Evolutionary conservation across 768 basidiomycete genomes (phyloP).

Genomic region (Baorangia bicolor): DNA sequence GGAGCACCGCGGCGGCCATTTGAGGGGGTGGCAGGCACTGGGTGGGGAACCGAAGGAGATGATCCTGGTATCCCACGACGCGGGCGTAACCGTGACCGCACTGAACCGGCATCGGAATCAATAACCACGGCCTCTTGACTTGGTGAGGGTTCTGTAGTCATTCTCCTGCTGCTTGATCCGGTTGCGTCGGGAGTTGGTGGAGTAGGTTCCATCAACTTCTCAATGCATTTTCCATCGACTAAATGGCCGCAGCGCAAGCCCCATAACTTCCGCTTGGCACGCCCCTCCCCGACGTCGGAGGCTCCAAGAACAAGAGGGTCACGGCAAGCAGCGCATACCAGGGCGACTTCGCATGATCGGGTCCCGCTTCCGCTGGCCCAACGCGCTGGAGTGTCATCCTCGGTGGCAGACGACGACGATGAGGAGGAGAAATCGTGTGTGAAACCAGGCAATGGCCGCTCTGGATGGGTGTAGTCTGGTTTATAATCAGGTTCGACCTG

Average conservation of each 20-base stretch:
- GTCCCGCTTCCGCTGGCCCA: constrained; percentile 25
- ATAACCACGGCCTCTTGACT: constrained; percentile 32
- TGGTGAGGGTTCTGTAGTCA: constrained; percentile 3
- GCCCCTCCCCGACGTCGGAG: constrained; percentile 47
- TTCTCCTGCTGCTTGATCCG: constrained; percentile 16
- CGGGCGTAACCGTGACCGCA: constrained; percentile 60
- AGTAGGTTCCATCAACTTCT: constrained; percentile 51
- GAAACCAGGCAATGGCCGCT: constrained; percentile 56
- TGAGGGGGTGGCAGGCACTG: constrained; percentile 3
- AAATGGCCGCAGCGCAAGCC: constrained; percentile 75
- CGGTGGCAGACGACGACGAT: constrained; percentile 27
- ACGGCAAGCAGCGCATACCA: constrained; percentile 67
- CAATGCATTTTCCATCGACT: constrained; percentile 74
- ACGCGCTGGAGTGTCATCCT: constrained; percentile 41
- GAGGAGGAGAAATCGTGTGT: constrained; percentile 60
- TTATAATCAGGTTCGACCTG: constrained; percentile 46
- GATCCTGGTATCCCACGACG: constrained; percentile 29
- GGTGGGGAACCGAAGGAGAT: neutral
- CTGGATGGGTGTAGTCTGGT: constrained; percentile 64
- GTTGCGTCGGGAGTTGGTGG: constrained; percentile 5
- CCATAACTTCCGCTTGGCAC: constrained; percentile 56
- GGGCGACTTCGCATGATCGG: constrained; percentile 37
- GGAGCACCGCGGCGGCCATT: constrained; percentile 7
- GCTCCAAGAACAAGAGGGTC: constrained; percentile 61
- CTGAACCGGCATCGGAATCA: constrained; percentile 34